Evolutionary conservation across 805 yeast species (phyloP), one percentile per base, ranked within the genome.

Genomic region (Jamesozyma piceae): DNA sequence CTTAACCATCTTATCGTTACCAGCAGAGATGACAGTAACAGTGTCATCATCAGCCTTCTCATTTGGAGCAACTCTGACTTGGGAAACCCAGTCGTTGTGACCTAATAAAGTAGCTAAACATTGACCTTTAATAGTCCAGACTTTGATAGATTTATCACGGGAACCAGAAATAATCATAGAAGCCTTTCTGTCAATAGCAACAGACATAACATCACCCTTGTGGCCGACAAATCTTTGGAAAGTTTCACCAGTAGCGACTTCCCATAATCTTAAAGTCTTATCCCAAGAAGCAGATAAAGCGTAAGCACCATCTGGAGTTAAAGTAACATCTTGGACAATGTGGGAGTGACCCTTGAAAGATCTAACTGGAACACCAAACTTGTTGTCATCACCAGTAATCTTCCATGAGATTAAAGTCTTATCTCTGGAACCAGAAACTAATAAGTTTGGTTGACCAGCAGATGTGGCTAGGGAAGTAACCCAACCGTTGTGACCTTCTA

Each of bases 221-320:
- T 92, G 99, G 66, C 98, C 99, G 60, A 82, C 95, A 68, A 90
- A 92, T 76, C 96, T 89, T 69, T 79, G 79, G 71, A 88, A 76
- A 66, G 88, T 80, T 72, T 80, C 86, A 77, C 97, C 99, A 62
- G 89, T 77, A 69, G 80, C 81, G 64, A 92, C 78, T 71, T 87
- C 88, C 99, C 99, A 92, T 67, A 92, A 82, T 80, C 97, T 90
- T 70, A 94, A 78, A 67, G 98, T 89, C 78, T 84, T 87, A 73
- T 92, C 98, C 99, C 99, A 92, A 63, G 98, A 92, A 65, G 95
- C 96, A 54, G 98, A 92, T 70, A 92, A 76, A 66, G 97, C 97
- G 78, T 80, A 90, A 66, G 82, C 80, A 71, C 97, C 97, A 69
- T 92, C 98, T 67, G 94, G 88, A 55, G 97, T 86, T 74, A 92